These are phyloP conservation scores for Polytrichum commune DNA, from an alignment of 225 moss, liverwort and hornwort genomes.

Conservation along the genomic window DNA sequence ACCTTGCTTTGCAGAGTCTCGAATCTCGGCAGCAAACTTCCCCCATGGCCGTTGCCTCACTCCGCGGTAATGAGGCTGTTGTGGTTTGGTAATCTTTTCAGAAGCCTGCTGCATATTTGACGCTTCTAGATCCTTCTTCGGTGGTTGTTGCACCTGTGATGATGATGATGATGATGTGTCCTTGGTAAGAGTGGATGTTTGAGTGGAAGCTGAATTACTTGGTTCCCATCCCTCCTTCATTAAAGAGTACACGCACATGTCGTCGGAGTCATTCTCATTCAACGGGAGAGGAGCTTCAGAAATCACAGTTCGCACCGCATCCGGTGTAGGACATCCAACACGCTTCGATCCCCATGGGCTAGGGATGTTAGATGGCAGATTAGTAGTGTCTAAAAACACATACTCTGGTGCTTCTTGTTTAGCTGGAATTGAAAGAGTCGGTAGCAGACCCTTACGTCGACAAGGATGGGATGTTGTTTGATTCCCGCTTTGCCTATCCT, in stretches of 20 bases:
- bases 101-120: conserved; percentile 16
- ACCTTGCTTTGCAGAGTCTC: conserved; percentile 59
- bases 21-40: conserved; percentile 62
- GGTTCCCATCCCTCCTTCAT: conserved; percentile 35
- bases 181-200: neutral
- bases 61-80: conserved; percentile 54
- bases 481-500: neutral
- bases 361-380: neutral
- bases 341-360: conserved; percentile 38
- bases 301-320: conserved; percentile 24
- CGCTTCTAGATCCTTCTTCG: neutral
- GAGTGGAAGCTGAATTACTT: neutral
- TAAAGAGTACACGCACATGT: conserved; percentile 39
- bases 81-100: conserved; percentile 9
- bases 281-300: conserved; percentile 31
- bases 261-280: conserved; percentile 42
- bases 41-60: conserved; percentile 66
- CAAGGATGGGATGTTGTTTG: neutral
- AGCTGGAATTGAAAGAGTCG: conserved; percentile 20
- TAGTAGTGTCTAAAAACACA: conserved; percentile 18
- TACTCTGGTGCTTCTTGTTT: neutral
- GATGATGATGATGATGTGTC: neutral
- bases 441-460: conserved; percentile 6
- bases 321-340: conserved; percentile 31
- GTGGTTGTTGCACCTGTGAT: conserved; percentile 10